These are phyloP conservation scores for Mycotypha africana DNA, from an alignment of 371 early-diverging fungal species.

Conservation along the genomic window DNA sequence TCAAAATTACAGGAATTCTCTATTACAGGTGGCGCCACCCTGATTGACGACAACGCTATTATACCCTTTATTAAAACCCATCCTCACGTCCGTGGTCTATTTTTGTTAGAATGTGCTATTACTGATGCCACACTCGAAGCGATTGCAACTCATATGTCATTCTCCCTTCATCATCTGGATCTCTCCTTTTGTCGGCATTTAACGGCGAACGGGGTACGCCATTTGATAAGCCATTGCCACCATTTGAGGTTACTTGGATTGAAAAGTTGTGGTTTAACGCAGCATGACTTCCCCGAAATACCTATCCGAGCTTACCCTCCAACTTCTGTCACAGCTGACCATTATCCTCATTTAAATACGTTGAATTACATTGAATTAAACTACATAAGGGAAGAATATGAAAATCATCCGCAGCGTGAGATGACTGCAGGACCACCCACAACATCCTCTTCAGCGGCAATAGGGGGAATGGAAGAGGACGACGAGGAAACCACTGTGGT, in stretches of 20 bases:
- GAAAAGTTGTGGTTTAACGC: constrained; percentile 23
- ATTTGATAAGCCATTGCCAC: constrained; percentile 12
- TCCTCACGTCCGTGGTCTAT: constrained; percentile 19
- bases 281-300: constrained; percentile 29
- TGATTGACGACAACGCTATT: constrained; percentile 24
- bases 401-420: no score
- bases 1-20: constrained; percentile 29
- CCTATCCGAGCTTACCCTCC: constrained; percentile 3
- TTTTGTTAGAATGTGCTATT: constrained; percentile 32
- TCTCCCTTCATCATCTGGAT: constrained; percentile 25
- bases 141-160: constrained; percentile 18
- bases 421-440: neutral
- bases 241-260: constrained; percentile 34
- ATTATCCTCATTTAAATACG: constrained; percentile 12
- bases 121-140: constrained; percentile 28
- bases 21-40: constrained; percentile 21
- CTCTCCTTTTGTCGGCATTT: constrained; percentile 29
- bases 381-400: constrained; percentile 4
- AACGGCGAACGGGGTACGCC: constrained; percentile 23
- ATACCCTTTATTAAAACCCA: constrained; percentile 32
- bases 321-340: neutral
- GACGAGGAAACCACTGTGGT: neutral
- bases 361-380: constrained; percentile 9
- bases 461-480: neutral
- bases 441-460: neutral